A percentile compares a stretch with the other conserved stretches of the same genome.
These are phyloP conservation scores for Botryotinia calthae DNA, from an alignment of 2,329 filamentous ascomycete genomes.

Conservation along the genomic window DNA sequence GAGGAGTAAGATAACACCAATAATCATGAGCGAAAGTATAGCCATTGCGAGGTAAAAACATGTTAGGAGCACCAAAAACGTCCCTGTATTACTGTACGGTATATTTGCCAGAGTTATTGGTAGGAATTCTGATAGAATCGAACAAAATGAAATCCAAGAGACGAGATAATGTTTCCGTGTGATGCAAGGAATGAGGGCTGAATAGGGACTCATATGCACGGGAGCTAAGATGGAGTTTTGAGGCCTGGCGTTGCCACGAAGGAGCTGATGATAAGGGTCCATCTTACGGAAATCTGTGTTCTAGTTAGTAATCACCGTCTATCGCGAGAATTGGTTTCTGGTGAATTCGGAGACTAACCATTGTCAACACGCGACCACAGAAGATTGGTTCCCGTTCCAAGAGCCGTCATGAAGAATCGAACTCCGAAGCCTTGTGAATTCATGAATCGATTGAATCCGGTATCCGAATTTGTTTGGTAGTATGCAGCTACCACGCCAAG, in stretches of 20 bases:
- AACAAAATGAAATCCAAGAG: neutral
- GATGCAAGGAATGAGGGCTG: conserved; percentile 44
- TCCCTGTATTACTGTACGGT: neutral
- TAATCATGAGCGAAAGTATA: conserved; percentile 4
- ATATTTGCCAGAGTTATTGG: neutral
- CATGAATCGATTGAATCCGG: conserved; percentile 43
- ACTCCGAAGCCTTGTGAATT: conserved; percentile 44
- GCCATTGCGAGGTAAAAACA: conserved; percentile 3
- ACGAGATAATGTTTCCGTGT: conserved; percentile 36
- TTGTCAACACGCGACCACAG: conserved; percentile 45
- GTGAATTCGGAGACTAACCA: conserved; percentile 34
- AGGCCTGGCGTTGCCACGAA: conserved; percentile 31
- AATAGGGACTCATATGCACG: conserved; percentile 47
- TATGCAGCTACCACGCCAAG: neutral
- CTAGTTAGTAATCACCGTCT: neutral
- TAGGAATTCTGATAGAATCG: conserved; percentile 7
- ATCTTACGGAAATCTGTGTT: neutral
- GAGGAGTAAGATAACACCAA: neutral
- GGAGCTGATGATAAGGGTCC: conserved; percentile 44
- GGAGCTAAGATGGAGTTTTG: conserved; percentile 45
- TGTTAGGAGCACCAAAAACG: neutral
- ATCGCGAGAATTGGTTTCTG: neutral
- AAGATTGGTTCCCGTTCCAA: conserved; percentile 43
- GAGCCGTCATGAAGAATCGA: conserved; percentile 42
- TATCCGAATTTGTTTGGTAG: conserved; percentile 27